Evolutionary conservation across 2,329 filamentous ascomycete species (phyloP), one percentile per base, ranked within the genome.

Genomic region (Claviceps pazoutovae): DNA sequence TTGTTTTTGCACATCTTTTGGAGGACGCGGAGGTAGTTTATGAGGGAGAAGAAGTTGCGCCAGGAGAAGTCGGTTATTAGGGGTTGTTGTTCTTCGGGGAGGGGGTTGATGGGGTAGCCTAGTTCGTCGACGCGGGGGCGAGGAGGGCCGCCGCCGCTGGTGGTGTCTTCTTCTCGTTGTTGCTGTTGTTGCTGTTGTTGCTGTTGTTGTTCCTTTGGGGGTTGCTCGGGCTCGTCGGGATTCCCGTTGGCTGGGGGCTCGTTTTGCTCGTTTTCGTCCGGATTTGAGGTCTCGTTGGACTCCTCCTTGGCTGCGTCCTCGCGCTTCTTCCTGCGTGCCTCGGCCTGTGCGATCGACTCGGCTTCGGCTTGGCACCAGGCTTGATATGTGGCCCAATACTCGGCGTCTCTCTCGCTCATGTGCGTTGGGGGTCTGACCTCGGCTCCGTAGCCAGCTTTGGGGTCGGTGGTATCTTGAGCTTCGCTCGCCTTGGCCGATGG

Each of bases 1-100:
- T 97, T 97, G 68, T 87, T 80, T 61, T 95, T 94, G 70, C 90
- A 96, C 54, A 97, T 86, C 70, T 98, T 98, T 64, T 98, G 93
- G 79, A 98, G 87, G 54, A 96, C 83, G 57, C 94, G 88, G 19
- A 98, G 76, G 68, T 94, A 91, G 69, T 95, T 97, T 72, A 96
- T 96, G 45, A 86, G 80, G 1, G 88, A 86, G 73, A 95, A 95
- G 73, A 97, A 95, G 66, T 95, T 95, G 60, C 93, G 87, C 68
- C 88, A 88, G 13, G 88, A 95, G 71, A 90, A 97, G 61, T 83
- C 82, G 1, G 88, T 95, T 56, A 97, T 90, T 34, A 88, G 30
- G 30, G 9, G 9, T 11, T 34, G 88, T 54, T 83, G 88, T 54
- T 83, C 78, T 2, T 76, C 69, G 0, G 88, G 87, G 7, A 85